A percentile compares a stretch with the other conserved stretches of the same genome.
Conservation (phyloP, 2,329 filamentous ascomycete species). For the Cladosporium halotolerans region DNA sequence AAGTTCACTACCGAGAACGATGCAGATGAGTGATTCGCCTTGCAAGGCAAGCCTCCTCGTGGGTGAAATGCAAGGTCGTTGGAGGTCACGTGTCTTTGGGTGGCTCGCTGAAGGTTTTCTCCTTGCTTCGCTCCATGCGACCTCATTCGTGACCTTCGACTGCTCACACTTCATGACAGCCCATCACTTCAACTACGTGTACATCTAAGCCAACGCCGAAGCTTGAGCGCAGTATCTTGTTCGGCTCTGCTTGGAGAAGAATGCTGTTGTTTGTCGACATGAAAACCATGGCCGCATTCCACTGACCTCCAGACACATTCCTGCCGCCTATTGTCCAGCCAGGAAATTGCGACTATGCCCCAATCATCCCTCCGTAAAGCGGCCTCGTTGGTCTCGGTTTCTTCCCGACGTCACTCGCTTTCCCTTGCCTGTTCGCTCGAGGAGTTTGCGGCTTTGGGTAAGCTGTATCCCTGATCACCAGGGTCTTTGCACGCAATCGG, state of each 20-base stretch:
- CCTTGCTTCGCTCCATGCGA: conserved; percentile 21
- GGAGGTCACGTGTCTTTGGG: not conserved
- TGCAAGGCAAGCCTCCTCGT: not conserved
- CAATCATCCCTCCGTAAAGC: conserved; percentile 6
- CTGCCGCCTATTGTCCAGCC: conserved; percentile 7
- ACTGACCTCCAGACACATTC: conserved; percentile 12
- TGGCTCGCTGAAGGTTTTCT: conserved; percentile 4
- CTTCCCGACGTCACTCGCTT: conserved; percentile 3
- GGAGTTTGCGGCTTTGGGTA: conserved; percentile 2
- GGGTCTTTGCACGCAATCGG: conserved; percentile 10
- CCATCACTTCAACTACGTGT: too few species aligned
- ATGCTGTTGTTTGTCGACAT: conserved; percentile 9
- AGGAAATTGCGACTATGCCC: conserved; percentile 9
- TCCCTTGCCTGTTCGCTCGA: conserved; percentile 9
- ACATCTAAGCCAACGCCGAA: too few species aligned
- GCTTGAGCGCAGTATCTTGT: too few species aligned
- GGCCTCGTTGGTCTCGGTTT: not conserved
- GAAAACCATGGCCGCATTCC: conserved; percentile 6
- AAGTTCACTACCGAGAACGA: conserved; percentile 58
- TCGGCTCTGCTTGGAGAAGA: conserved; percentile 1
- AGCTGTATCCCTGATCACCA: not conserved
- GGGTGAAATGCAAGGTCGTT: conserved; percentile 2
- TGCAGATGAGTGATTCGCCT: conserved; percentile 15
- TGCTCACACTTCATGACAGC: conserved; percentile 11
- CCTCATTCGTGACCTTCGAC: conserved; percentile 18